phyloP scores from a whole-genome alignment of 2,329 filamentous ascomycete genomes.

The Falciphora oryzae region DNA sequence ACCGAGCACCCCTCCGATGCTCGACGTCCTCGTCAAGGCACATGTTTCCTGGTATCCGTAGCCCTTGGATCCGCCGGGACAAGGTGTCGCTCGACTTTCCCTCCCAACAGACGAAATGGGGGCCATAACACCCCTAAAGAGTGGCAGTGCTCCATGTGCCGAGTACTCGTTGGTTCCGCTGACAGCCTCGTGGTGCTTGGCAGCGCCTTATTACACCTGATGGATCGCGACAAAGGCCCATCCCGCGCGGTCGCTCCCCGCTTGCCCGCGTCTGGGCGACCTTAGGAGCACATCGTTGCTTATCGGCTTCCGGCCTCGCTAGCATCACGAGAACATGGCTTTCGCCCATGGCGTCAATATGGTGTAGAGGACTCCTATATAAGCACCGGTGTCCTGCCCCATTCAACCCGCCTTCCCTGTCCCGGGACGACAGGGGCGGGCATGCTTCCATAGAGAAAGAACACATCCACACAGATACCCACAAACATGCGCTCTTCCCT shows the following conservation, averaged over 20 bases:
- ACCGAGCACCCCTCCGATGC: background rate
- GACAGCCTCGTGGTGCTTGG: background rate
- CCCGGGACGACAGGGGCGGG: background rate
- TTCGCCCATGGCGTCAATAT: background rate
- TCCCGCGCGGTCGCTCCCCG: background rate
- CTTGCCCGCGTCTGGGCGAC: background rate
- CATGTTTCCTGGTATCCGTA: background rate
- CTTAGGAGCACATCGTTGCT: background rate
- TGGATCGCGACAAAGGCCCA: background rate
- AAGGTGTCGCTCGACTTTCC: background rate
- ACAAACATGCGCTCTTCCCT: background rate
- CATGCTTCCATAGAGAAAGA: background rate
- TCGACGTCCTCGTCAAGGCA: too few relatives aligned
- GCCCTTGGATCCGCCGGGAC: background rate
- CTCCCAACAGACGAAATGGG: background rate
- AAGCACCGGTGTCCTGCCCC: background rate
- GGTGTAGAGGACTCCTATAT: background rate
- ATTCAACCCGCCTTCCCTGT: too few relatives aligned
- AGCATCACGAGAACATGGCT: background rate
- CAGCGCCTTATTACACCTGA: background rate
- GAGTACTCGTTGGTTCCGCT: too few relatives aligned
- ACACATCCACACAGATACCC: background rate
- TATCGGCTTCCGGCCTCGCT: background rate
- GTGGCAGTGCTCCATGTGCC: background rate
- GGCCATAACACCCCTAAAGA: too few relatives aligned